Conservation (phyloP, 345 rosid genomes). For the Bruguiera parviflora region DNA sequence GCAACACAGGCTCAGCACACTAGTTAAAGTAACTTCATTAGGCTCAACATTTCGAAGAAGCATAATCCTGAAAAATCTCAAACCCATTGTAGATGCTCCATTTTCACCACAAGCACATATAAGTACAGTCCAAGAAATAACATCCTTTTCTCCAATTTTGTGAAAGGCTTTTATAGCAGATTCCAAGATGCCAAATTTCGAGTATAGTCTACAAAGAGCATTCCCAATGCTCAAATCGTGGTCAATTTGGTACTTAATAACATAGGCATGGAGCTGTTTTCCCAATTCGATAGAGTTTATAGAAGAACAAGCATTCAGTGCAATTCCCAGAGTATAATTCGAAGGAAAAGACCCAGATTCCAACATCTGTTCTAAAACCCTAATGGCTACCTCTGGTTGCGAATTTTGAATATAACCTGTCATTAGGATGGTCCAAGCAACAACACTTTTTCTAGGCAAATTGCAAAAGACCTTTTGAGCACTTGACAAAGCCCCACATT, state of each 20-base stretch:
- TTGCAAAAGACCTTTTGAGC: constrained; percentile 37
- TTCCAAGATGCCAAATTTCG: constrained; percentile 39
- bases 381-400: constrained; percentile 36
- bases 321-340: constrained; percentile 40
- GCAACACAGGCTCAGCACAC: constrained; percentile 47
- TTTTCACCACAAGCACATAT: constrained; percentile 46
- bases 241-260: constrained; percentile 42
- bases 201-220: constrained; percentile 58
- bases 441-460: constrained; percentile 32
- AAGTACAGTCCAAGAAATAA: constrained; percentile 54
- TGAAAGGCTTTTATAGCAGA: constrained; percentile 40
- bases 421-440: constrained; percentile 49
- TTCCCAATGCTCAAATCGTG: constrained; percentile 48
- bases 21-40: constrained; percentile 51
- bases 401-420: constrained; percentile 48
- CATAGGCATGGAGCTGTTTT: constrained; percentile 50
- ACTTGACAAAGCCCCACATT: constrained; percentile 39
- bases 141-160: constrained; percentile 39
- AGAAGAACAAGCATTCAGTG: constrained; percentile 46
- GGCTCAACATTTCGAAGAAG: constrained; percentile 38
- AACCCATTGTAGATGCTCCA: constrained; percentile 35
- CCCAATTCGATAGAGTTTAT: constrained; percentile 34
- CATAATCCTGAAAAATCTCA: constrained; percentile 45
- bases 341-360: constrained; percentile 46
- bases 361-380: constrained; percentile 41